Evolutionary conservation across 345 rosid species (phyloP).

Genomic region (Erodium maritimum): DNA sequence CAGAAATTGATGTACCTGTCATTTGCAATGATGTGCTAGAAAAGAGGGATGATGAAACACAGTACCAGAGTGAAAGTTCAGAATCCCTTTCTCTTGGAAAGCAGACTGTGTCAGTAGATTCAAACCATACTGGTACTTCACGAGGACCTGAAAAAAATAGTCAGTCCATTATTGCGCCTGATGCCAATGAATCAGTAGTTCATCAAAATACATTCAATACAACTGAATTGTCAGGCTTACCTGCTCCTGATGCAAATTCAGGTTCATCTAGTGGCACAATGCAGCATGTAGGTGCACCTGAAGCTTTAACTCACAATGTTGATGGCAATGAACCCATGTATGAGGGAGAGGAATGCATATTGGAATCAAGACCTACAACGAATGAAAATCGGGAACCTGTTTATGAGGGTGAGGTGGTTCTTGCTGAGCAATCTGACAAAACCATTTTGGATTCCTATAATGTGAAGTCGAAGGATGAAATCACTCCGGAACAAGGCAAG

Average conservation of each 20-base stretch:
- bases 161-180: slow-evolving; percentile 10
- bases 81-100: slow-evolving; percentile 19
- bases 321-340: slow-evolving; percentile 83
- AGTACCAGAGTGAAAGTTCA: slow-evolving; percentile 20
- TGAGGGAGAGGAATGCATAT: slow-evolving; percentile 92
- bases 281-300: slow-evolving; percentile 38
- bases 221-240: slow-evolving; percentile 12
- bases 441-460: slow-evolving; percentile 21
- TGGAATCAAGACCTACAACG: slow-evolving; percentile 42
- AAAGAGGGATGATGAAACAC: slow-evolving; percentile 17
- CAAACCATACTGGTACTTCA: slow-evolving; percentile 11
- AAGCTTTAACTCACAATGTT: slow-evolving; percentile 39
- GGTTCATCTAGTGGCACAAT: slow-evolving; percentile 40
- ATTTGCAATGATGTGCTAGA: slow-evolving; percentile 18
- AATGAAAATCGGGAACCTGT: slow-evolving; percentile 70
- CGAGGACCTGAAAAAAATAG: slow-evolving; percentile 14
- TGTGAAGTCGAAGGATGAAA: slow-evolving; percentile 35
- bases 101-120: slow-evolving; percentile 14
- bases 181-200: slow-evolving; percentile 26
- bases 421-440: slow-evolving; percentile 69
- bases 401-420: slow-evolving; percentile 93
- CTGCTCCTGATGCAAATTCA: slow-evolving; percentile 27
- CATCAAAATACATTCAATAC: slow-evolving; percentile 15
- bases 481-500: slow-evolving; percentile 67
- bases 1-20: slow-evolving; percentile 16